phyloP scores from a whole-genome alignment of 176 grass and related monocot genomes.

The Eragrostis curvula region DNA sequence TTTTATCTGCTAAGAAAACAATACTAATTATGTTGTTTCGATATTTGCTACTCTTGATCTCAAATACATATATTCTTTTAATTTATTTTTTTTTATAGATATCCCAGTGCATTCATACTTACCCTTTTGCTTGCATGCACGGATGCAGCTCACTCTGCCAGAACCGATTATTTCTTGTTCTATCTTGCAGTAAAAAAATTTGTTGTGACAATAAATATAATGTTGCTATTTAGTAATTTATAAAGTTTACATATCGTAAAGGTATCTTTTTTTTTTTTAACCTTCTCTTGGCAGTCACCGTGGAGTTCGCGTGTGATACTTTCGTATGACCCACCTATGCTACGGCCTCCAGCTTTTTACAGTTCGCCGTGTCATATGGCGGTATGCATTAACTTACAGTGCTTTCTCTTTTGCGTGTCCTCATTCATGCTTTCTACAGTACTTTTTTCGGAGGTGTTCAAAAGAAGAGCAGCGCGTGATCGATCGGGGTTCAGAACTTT shows the following conservation, averaged over 20 bases:
- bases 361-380: background rate
- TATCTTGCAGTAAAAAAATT: background rate
- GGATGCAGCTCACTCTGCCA: background rate
- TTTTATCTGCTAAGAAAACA: no score
- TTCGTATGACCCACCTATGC: no score
- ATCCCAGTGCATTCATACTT: no score
- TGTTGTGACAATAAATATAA: background rate
- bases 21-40: no score
- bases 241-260: no score
- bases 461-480: slow-evolving; percentile 24
- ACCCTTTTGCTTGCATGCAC: no score
- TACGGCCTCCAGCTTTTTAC: background rate
- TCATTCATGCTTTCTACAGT: background rate
- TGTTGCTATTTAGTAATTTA: background rate
- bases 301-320: no score
- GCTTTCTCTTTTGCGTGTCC: slow-evolving; percentile 6
- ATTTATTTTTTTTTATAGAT: no score
- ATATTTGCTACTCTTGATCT: no score
- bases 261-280: no score
- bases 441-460: background rate
- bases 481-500: slow-evolving; percentile 19
- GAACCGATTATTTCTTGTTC: background rate
- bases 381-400: background rate
- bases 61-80: no score
- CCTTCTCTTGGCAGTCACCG: no score